Evolutionary conservation across 2,329 filamentous ascomycete genomes (phyloP).

Genomic region (Hypoxylon sp.): DNA sequence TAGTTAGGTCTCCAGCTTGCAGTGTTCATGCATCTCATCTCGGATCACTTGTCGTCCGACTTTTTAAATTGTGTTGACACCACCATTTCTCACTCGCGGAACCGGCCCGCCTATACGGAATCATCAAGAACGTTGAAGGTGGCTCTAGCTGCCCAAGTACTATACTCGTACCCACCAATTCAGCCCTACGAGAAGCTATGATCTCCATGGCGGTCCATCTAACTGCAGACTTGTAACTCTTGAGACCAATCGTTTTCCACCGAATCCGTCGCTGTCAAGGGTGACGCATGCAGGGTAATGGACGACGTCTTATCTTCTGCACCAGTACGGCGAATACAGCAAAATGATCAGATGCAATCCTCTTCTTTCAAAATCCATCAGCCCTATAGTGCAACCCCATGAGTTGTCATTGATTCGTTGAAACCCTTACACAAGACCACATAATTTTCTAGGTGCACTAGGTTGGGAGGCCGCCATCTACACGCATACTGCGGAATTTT

Average conservation of each 20-base stretch:
- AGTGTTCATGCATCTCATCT: not conserved
- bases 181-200: conserved; percentile 50
- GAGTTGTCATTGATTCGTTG: conserved; percentile 29
- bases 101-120: conserved; percentile 26
- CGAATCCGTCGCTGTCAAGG: conserved; percentile 41
- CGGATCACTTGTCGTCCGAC: conserved; percentile 3
- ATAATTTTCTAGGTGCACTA: conserved; percentile 30
- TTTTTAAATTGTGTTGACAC: conserved; percentile 11
- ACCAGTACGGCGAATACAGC: conserved; percentile 30
- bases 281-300: conserved; percentile 34
- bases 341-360: conserved; percentile 14
- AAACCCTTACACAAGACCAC: conserved; percentile 18
- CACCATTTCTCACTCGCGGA: conserved; percentile 20
- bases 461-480: conserved; percentile 40
- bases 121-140: conserved; percentile 9
- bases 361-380: conserved; percentile 33
- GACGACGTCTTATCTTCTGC: conserved; percentile 29
- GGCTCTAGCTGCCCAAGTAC: conserved; percentile 18
- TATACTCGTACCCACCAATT: conserved; percentile 48
- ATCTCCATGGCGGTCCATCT: conserved; percentile 37
- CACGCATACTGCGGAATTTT: conserved; percentile 11
- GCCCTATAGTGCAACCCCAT: conserved; percentile 44
- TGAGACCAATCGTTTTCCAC: conserved; percentile 43
- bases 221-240: conserved; percentile 35
- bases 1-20: not conserved